Percentiles rank a stretch among this genome's conserved stretches.
Conservation (phyloP, 495 filamentous ascomycete genomes). For the Talaromyces stipitatus region DNA sequence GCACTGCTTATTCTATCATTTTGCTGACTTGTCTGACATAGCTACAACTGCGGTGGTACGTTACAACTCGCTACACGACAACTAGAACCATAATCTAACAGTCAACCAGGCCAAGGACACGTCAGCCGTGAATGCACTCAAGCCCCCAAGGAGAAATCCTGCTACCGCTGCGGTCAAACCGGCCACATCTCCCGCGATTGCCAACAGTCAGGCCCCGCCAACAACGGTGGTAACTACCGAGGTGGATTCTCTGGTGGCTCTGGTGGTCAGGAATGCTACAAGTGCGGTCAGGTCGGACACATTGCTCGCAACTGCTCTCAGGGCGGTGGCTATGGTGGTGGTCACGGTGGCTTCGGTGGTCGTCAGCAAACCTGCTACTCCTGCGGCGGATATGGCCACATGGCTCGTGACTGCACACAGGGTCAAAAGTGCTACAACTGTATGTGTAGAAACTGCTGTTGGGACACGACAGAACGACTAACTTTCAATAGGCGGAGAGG, state of each 20-base stretch:
- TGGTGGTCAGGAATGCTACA: conserved; percentile 85
- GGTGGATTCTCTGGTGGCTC: conserved; percentile 29
- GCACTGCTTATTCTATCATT: conserved; percentile 13
- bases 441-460: conserved; percentile 23
- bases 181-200: conserved; percentile 97
- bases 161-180: conserved; percentile 83
- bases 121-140: conserved; percentile 91
- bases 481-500: conserved; percentile 57
- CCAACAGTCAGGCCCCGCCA: conserved; percentile 48
- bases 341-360: conserved; percentile 40
- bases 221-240: conserved; percentile 34
- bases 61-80: conserved; percentile 35
- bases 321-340: conserved; percentile 41
- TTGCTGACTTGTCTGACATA: conserved; percentile 22
- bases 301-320: conserved; percentile 94
- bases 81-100: conserved; percentile 17
- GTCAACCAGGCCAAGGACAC: conserved; percentile 63
- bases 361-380: conserved; percentile 88
- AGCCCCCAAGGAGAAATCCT: conserved; percentile 88
- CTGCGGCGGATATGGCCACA: conserved; percentile 92
- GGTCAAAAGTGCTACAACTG: conserved; percentile 99
- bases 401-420: conserved; percentile 96
- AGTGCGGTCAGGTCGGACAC: conserved; percentile 95
- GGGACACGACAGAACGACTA: background rate
- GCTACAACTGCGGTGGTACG: conserved; percentile 76